Conservation (phyloP, 257 asterid species). For the Nicotiana paniculata region DNA sequence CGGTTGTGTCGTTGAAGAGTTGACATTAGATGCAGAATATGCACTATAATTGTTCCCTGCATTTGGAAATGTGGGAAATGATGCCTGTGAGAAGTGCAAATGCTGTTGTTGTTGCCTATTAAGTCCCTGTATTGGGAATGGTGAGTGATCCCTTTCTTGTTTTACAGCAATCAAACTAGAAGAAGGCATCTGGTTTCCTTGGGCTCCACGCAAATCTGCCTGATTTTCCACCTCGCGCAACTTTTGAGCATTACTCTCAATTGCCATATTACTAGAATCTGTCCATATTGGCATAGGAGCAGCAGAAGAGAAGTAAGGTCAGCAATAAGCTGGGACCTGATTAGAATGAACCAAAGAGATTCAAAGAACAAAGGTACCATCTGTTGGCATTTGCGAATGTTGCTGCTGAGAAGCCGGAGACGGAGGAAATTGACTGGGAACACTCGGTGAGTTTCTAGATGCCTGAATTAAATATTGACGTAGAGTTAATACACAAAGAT, state of each 20-base stretch:
- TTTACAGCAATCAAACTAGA: slow-evolving; percentile 36
- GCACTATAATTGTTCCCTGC: slow-evolving; percentile 49
- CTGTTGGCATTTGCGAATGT: slow-evolving; percentile 38
- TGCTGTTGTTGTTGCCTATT: slow-evolving; percentile 64
- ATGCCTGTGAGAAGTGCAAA: slow-evolving; percentile 52
- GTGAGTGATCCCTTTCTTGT: slow-evolving; percentile 64
- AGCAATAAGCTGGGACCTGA: slow-evolving; percentile 15
- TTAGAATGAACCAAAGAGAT: slow-evolving; percentile 5
- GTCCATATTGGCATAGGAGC: slow-evolving; percentile 26
- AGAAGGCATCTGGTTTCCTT: slow-evolving; percentile 37
- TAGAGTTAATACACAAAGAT: slow-evolving; percentile 16
- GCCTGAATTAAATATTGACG: slow-evolving; percentile 38
- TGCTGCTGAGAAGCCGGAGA: slow-evolving; percentile 49
- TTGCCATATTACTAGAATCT: slow-evolving; percentile 37
- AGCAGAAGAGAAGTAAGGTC: slow-evolving; percentile 16
- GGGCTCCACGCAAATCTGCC: slow-evolving; percentile 47
- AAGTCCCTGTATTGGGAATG: slow-evolving; percentile 53
- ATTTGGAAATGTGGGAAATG: slow-evolving; percentile 50
- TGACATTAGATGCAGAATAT: slow-evolving; percentile 43
- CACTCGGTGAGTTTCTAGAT: slow-evolving; percentile 37
- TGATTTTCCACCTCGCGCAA: slow-evolving; percentile 48
- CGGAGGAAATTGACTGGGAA: slow-evolving; percentile 46
- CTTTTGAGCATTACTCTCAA: slow-evolving; percentile 34
- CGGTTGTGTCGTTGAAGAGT: slow-evolving; percentile 38
- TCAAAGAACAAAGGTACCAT: slow-evolving; percentile 31